Percentiles rank a stretch among this genome's conserved stretches.
These are phyloP conservation scores for Marasmius oreades DNA, from an alignment of 1,284 basidiomycete genomes.

Conservation along the genomic window DNA sequence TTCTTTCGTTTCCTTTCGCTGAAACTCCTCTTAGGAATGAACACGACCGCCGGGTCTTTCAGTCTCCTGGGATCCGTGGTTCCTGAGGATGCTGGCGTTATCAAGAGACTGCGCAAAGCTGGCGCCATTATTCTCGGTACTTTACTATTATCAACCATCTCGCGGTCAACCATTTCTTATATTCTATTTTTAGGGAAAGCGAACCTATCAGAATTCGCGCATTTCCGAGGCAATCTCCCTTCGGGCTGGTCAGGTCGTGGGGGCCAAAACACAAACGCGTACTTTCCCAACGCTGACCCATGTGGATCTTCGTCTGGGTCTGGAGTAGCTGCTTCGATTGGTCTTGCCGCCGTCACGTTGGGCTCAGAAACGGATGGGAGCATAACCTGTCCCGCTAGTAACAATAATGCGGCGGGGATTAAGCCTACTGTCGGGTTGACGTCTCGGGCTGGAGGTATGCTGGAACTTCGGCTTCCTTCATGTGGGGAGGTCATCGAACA, in stretches of 20 bases:
- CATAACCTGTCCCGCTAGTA: constrained; percentile 49
- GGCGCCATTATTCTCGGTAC: constrained; percentile 54
- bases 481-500: not conserved
- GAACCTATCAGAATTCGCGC: constrained; percentile 61
- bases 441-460: constrained; percentile 55
- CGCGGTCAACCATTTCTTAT: not conserved
- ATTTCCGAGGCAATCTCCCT: constrained; percentile 52
- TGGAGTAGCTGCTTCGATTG: constrained; percentile 59
- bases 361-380: constrained; percentile 69
- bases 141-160: not conserved
- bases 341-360: constrained; percentile 53
- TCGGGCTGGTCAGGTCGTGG: constrained; percentile 68
- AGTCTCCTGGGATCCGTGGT: constrained; percentile 55
- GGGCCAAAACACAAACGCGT: constrained; percentile 59
- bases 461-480: not conserved
- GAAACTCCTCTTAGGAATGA: constrained; percentile 47
- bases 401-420: constrained; percentile 56
- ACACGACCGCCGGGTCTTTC: constrained; percentile 62
- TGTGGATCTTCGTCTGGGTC: constrained; percentile 67
- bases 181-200: constrained; percentile 43
- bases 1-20: not conserved
- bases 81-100: constrained; percentile 59
- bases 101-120: constrained; percentile 55
- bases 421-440: constrained; percentile 63
- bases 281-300: constrained; percentile 57